Evolutionary conservation across 202 grass and related monocot species (phyloP), one percentile per base, ranked within the genome.

Genomic region (Musa balbisiana): DNA sequence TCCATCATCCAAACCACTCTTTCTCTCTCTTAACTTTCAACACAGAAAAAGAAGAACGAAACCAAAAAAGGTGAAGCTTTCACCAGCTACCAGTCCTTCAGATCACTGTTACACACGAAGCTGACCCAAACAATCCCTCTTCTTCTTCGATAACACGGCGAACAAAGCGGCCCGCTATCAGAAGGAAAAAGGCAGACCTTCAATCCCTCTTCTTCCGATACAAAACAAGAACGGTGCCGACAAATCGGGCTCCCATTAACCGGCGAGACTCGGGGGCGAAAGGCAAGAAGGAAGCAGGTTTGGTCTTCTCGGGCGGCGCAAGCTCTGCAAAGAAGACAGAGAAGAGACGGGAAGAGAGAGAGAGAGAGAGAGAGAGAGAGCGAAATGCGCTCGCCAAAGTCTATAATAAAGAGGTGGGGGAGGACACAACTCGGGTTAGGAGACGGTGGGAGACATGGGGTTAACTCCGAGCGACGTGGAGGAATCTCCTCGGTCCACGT

Each of bases 1-100:
- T 99, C 95, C 91, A 92, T 92, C 49, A 11, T 70, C 25, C 43
- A 70, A 70, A 33, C 1, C 43, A 20, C 43, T 17, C 19, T 49
- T 15, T 49, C 19, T 19, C 33, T 69, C 66, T 9, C 26, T 50
- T 50, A n/a, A 17, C 56, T 60, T 60, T 19, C 17, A n/a, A 19
- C 14, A 10, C 16, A n/a, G 2, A 70, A 51, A 43, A 43, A 8
- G 33, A 43, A 43, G 5, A 33, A 4, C 3, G 29, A 43, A 3
- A 43, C 33, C 4, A 43, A 43, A 6, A 43, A 51, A n/a, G 27
- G 43, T 3, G 9, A 43, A 70, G 17, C 49, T 70, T 70, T 70
- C 19, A n/a, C 43, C 19, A 70, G 67, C 67, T 21, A 70, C 67
- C 67, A 70, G 67, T 51, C 67, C 25, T 51, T 69, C 20, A 51